Evolutionary conservation across 768 basidiomycete species (phyloP), one percentile per base, ranked within the genome.

Genomic region (Mycena venus): DNA sequence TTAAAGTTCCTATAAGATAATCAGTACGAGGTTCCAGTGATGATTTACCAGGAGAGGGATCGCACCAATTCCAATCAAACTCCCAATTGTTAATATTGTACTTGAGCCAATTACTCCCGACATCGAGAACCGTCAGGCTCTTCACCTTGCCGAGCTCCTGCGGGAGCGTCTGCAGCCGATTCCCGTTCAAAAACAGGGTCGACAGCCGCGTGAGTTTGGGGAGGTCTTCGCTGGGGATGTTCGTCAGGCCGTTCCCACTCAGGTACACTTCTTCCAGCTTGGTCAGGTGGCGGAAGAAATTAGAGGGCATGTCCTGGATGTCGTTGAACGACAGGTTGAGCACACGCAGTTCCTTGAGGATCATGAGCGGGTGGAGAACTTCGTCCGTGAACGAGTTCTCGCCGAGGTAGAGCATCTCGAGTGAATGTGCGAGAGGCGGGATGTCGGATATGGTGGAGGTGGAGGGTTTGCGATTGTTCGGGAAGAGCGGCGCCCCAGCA

Each of bases 71-170:
- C 97, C 97, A 99, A 84, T 99, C 98, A 82, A 97, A 99, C 82
- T 98, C 96, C 94, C 94, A 97, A 79, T 99, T 99, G 78, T 96
- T 95, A 78, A 98, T 96, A 81, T 99, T 99, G 84, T 99, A 99
- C 89, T 95, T 96, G 83, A 99, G 86, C 65, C 91, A 83, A 82
- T 99, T 99, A 81, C 94, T 97, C 9, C 98, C 97, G 5, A 95
- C 98, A 80, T 99, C 98, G 77, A 99, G 87, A 38, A 94, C 91
- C 66, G 88, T 90, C 79, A 99, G 85, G 58, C 89, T 92, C 80
- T 90, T 89, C 72, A 98, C 90, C 81, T 96, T 95, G 47, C 92
- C 93, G 59, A 99, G 82, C 81, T 99, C 98, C 68, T 95, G 93
- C 5, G 98, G 98, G 3, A 99, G 84, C 11, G 96, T 97, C 84